These are phyloP conservation scores for Jacaranda copaia DNA, from an alignment of 257 asterid species.

Conservation along the genomic window DNA sequence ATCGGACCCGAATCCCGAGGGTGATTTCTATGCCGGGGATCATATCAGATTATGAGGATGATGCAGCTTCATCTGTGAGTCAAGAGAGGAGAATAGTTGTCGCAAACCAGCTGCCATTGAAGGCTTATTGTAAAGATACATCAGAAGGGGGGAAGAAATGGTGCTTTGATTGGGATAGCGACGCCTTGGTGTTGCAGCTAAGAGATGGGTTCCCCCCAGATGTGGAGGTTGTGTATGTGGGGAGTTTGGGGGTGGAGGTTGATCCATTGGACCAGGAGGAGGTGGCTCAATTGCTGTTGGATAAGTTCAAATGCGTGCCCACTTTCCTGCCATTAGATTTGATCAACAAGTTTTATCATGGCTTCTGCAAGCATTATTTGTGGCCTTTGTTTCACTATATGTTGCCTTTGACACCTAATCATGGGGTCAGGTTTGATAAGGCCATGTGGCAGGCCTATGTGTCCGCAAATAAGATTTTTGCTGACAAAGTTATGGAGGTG, in stretches of 20 bases:
- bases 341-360: constrained; percentile 68
- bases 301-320: constrained; percentile 80
- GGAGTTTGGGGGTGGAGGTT: constrained; percentile 65
- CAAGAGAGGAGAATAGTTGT: constrained; percentile 67
- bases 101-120: constrained; percentile 82
- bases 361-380: constrained; percentile 79
- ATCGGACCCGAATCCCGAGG: constrained; percentile 71
- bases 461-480: constrained; percentile 78
- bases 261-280: constrained; percentile 79
- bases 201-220: constrained; percentile 71
- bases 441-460: constrained; percentile 80
- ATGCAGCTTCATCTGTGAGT: constrained; percentile 41
- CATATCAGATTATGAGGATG: constrained; percentile 66
- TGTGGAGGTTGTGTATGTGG: constrained; percentile 71
- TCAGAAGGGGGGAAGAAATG: constrained; percentile 45
- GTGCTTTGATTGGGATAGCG: constrained; percentile 83
- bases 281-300: constrained; percentile 64
- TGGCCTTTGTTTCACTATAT: constrained; percentile 92
- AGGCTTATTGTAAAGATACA: constrained; percentile 45
- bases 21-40: constrained; percentile 77
- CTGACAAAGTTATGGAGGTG: constrained; percentile 86
- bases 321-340: constrained; percentile 70
- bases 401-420: constrained; percentile 73
- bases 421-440: constrained; percentile 78
- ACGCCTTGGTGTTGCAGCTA: constrained; percentile 68